Conservation (phyloP, 352 stramenopile genomes). For the Pythium angustatum region DNA sequence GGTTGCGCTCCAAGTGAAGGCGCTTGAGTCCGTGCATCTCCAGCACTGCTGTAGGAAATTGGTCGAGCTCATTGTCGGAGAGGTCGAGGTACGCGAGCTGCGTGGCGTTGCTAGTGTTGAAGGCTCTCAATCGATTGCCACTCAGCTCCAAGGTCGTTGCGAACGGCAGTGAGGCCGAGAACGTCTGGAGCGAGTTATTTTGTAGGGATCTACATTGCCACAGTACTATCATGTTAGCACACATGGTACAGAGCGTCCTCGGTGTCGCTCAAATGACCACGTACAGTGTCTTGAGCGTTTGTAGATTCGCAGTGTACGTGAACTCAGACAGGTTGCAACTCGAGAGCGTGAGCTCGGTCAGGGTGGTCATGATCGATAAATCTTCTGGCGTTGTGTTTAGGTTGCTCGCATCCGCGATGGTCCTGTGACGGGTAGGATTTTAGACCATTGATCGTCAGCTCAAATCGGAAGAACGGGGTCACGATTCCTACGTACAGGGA, state of each 20-base stretch:
- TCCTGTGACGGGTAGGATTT: constrained; percentile 3
- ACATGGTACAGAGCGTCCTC: too few relatives aligned
- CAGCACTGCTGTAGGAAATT: neutral
- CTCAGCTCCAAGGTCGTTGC: neutral
- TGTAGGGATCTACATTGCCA: neutral
- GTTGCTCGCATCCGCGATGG: neutral
- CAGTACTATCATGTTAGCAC: neutral
- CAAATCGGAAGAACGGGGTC: neutral
- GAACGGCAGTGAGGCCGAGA: neutral
- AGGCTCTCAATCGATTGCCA: neutral
- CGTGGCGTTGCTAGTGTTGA: constrained; percentile 3
- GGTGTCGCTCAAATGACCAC: too few relatives aligned
- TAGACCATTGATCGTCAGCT: neutral
- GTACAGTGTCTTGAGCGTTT: constrained; percentile 1
- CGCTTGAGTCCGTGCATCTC: neutral
- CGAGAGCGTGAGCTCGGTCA: neutral
- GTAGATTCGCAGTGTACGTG: neutral
- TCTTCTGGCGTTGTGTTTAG: neutral
- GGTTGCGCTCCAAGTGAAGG: constrained; percentile 10
- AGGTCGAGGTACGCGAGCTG: constrained; percentile 1
- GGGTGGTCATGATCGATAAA: neutral
- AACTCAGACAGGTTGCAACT: constrained; percentile 5
- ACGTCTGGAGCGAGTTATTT: neutral
- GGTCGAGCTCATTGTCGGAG: neutral
- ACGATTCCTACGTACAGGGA: constrained; percentile 3